A percentile compares a stretch with the other conserved stretches of the same genome.
Evolutionary conservation across 352 stramenopile genomes (phyloP).

Genomic region (Globisporangium alternatum): DNA sequence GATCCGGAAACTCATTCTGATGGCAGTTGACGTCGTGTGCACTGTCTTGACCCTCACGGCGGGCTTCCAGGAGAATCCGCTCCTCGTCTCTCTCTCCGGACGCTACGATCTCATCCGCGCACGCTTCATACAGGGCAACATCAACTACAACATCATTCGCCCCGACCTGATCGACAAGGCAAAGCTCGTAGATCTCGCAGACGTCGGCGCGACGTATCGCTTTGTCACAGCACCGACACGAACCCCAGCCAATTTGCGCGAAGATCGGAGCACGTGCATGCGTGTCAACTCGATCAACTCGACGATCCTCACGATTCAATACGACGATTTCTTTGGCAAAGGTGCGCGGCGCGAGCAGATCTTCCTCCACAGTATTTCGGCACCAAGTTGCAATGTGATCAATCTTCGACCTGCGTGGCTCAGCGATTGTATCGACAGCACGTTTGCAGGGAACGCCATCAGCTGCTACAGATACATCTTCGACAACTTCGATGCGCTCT

Average conservation of each 20-base stretch:
- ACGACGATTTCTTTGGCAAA: constrained; percentile 40
- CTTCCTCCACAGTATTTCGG: constrained; percentile 43
- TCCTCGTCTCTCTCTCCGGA: constrained; percentile 15
- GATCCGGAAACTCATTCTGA: constrained; percentile 14
- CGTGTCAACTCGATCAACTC: constrained; percentile 42
- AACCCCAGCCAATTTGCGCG: constrained; percentile 24
- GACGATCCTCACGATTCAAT: constrained; percentile 28
- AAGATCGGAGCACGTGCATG: constrained; percentile 41
- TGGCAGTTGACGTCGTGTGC: constrained; percentile 17
- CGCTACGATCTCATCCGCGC: constrained; percentile 19
- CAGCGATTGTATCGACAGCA: constrained; percentile 22
- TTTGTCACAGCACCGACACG: constrained; percentile 28
- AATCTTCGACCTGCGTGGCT: constrained; percentile 35
- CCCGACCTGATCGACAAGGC: constrained; percentile 15
- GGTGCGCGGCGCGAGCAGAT: constrained; percentile 28
- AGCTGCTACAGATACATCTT: constrained; percentile 47
- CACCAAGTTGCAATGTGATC: constrained; percentile 32
- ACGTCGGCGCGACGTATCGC: constrained; percentile 3
- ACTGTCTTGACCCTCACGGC: constrained; percentile 29
- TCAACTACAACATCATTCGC: constrained; percentile 30
- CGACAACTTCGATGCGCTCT: constrained; percentile 37
- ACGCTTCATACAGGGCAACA: constrained; percentile 17
- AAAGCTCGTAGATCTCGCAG: constrained; percentile 14
- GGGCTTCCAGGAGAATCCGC: constrained; percentile 27
- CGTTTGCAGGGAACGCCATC: constrained; percentile 18